A percentile compares a stretch with the other conserved stretches of the same genome.
Evolutionary conservation across 2,329 filamentous ascomycete genomes (phyloP).

Genomic region (Cladosporium colombiae): DNA sequence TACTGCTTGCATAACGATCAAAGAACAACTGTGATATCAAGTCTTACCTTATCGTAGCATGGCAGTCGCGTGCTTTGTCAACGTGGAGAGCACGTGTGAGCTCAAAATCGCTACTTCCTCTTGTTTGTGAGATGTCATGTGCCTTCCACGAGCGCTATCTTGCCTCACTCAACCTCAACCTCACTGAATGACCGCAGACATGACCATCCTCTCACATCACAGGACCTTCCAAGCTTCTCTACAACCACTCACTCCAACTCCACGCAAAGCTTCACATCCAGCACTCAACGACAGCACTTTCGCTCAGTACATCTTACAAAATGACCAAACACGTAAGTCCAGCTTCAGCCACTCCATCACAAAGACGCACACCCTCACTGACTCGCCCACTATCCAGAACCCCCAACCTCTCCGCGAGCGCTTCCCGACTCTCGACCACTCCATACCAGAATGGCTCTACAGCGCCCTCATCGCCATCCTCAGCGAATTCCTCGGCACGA

Average conservation of each 20-base stretch:
- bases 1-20: not conserved
- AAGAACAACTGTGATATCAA: not conserved
- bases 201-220: not conserved
- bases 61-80: not conserved
- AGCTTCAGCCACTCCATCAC: not conserved
- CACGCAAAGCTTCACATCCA: not conserved
- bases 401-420: slow-evolving; percentile 7
- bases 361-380: not conserved
- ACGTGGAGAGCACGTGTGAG: not conserved
- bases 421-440: not conserved
- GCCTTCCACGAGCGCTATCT: not conserved
- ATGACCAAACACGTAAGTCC: slow-evolving; percentile 5
- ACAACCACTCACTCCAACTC: not conserved
- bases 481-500: slow-evolving; percentile 39
- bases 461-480: slow-evolving; percentile 30
- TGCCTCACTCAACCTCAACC: not conserved
- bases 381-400: not conserved
- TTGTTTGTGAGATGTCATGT: not conserved
- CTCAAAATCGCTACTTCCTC: not conserved
- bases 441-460: slow-evolving; percentile 2
- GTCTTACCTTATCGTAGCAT: too few species aligned
- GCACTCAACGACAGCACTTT: not conserved
- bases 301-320: not conserved
- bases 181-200: not conserved
- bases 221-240: not conserved